phyloP scores from a whole-genome alignment of 768 basidiomycete species.

The Crepidotus variabilis region DNA sequence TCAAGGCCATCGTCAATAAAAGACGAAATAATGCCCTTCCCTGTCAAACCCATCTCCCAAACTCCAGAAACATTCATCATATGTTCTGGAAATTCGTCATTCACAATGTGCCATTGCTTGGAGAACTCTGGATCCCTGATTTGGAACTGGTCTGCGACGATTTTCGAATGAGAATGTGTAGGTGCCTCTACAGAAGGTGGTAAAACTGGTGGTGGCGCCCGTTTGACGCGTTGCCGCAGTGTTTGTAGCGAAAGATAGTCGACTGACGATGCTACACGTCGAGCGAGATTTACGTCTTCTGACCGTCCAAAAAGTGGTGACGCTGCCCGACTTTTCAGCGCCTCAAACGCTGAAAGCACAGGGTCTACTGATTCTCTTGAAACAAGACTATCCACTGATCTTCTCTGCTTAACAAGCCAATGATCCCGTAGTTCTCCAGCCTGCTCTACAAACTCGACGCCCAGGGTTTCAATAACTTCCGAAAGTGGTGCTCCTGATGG shows the following conservation, averaged over 20 bases:
- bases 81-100: constrained; percentile 75
- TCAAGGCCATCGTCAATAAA: constrained; percentile 96
- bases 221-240: constrained; percentile 66
- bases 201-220: constrained; percentile 61
- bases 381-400: constrained; percentile 26
- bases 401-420: constrained; percentile 74
- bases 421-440: constrained; percentile 78
- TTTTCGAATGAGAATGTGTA: constrained; percentile 31
- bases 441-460: constrained; percentile 84
- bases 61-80: constrained; percentile 91
- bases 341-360: constrained; percentile 47
- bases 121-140: constrained; percentile 81
- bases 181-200: constrained; percentile 25
- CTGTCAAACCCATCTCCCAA: constrained; percentile 90
- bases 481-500: constrained; percentile 45
- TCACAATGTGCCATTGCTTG: constrained; percentile 93
- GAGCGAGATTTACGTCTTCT: constrained; percentile 34
- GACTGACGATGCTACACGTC: constrained; percentile 51
- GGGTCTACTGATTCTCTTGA: constrained; percentile 36
- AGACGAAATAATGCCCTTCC: constrained; percentile 80
- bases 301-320: constrained; percentile 37
- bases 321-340: constrained; percentile 34
- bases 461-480: constrained; percentile 57
- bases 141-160: constrained; percentile 54
- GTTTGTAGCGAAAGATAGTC: constrained; percentile 58